Percentiles rank a stretch among this genome's conserved stretches.
phyloP scores from a whole-genome alignment of 2,329 filamentous ascomycete genomes.

The Xylariaceae sp. region DNA sequence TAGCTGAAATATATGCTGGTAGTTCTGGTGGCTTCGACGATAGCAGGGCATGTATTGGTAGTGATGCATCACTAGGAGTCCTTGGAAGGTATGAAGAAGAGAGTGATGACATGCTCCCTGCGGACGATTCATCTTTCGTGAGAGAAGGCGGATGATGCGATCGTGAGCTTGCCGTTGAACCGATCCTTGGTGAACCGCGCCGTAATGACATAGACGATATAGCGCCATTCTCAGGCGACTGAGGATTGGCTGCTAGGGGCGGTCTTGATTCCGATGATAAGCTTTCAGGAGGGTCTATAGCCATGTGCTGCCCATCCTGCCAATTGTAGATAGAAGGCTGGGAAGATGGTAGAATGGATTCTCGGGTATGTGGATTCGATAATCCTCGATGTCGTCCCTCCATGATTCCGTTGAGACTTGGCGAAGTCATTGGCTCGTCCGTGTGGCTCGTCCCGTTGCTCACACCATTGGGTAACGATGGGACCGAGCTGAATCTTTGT shows the following conservation, averaged over 20 bases:
- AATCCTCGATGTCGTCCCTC: conserved; percentile 22
- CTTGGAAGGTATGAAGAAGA: conserved; percentile 39
- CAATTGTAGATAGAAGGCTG: conserved; percentile 19
- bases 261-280: conserved; percentile 20
- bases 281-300: conserved; percentile 13
- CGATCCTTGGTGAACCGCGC: conserved; percentile 18
- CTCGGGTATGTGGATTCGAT: conserved; percentile 27
- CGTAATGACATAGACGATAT: too few relatives aligned
- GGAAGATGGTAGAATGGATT: conserved; percentile 20
- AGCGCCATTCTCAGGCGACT: conserved; percentile 25
- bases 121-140: conserved; percentile 35
- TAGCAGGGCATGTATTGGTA: conserved; percentile 53
- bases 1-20: conserved; percentile 12
- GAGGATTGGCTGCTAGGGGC: conserved; percentile 12
- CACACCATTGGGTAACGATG: conserved; percentile 37
- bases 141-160: conserved; percentile 35
- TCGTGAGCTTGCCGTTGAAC: conserved; percentile 23
- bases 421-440: conserved; percentile 44
- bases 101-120: conserved; percentile 39
- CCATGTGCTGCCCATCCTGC: conserved; percentile 17
- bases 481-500: conserved; percentile 45
- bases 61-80: conserved; percentile 45
- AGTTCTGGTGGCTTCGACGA: conserved; percentile 34
- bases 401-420: conserved; percentile 35
- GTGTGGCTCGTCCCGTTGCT: conserved; percentile 32